Percentiles rank a stretch among this genome's conserved stretches.
phyloP scores from a whole-genome alignment of 306 rosid genomes.

The Oxytropis ochrocephala region DNA sequence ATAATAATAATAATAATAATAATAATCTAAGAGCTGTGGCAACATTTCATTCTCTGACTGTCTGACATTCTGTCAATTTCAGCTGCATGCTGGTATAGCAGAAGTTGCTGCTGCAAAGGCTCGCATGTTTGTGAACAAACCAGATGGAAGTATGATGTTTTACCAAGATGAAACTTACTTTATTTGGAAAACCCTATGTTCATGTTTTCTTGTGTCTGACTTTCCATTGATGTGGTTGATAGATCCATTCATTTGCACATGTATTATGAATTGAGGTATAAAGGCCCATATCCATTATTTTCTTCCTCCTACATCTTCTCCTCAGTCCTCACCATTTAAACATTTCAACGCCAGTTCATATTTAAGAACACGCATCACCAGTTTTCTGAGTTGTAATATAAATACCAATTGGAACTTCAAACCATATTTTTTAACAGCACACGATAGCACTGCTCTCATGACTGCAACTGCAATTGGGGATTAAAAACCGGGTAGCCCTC shows the following conservation, averaged over 20 bases:
- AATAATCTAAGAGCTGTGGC: not conserved
- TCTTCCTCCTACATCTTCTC: not conserved
- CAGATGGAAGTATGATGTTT: conserved; percentile 85
- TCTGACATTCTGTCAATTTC: conserved; percentile 32
- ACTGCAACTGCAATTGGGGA: not conserved
- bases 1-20: not conserved
- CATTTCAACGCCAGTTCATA: not conserved
- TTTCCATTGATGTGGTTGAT: not conserved
- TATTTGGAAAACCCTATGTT: not conserved
- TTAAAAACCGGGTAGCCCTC: not conserved
- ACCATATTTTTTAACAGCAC: not conserved
- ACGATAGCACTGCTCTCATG: not conserved
- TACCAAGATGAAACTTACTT: conserved; percentile 3
- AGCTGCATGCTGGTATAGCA: conserved; percentile 92
- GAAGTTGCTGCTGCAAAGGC: conserved; percentile 99
- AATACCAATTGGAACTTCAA: conserved; percentile 5
- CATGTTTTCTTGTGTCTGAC: not conserved
- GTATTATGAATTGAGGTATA: conserved; percentile 1
- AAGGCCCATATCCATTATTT: not conserved
- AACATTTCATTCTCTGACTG: conserved; percentile 10
- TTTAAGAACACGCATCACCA: not conserved
- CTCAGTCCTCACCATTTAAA: not conserved
- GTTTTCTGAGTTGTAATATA: not conserved
- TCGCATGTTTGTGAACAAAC: conserved; percentile 95
- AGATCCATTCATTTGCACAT: not conserved